phyloP scores from a whole-genome alignment of 441 rosid species.

The Arabidopsis hybrid region DNA sequence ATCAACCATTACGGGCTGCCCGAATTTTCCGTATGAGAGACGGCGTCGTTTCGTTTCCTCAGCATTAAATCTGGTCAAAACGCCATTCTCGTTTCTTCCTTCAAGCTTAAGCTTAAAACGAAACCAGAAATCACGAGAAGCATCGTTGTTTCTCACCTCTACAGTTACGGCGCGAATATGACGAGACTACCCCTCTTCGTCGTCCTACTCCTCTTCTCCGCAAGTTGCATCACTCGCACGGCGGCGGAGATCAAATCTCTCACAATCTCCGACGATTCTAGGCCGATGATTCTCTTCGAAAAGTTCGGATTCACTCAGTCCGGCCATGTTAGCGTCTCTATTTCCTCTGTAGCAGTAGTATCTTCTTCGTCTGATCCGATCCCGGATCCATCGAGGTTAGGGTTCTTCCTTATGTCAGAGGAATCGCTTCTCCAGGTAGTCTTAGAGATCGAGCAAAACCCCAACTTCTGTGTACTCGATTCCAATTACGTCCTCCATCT shows the following conservation, averaged over 20 bases:
- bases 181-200: constrained; percentile 34
- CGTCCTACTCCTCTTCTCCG: constrained; percentile 45
- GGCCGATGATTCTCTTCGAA: constrained; percentile 94
- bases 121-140: constrained; percentile 24
- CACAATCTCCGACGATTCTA: constrained; percentile 67
- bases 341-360: constrained; percentile 70
- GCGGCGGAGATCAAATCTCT: constrained; percentile 85
- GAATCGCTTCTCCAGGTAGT: constrained; percentile 86
- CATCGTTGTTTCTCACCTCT: constrained; percentile 18
- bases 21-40: too few species aligned
- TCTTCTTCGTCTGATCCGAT: constrained; percentile 48
- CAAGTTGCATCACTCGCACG: constrained; percentile 26
- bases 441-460: constrained; percentile 80
- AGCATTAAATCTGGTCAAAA: constrained; percentile 19
- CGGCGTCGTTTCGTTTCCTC: neutral
- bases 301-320: constrained; percentile 91
- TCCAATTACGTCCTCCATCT: constrained; percentile 63
- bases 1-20: neutral
- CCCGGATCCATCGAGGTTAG: constrained; percentile 72
- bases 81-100: constrained; percentile 20
- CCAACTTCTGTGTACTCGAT: constrained; percentile 83
- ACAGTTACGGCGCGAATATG: constrained; percentile 29
- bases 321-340: constrained; percentile 71
- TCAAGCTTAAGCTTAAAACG: neutral
- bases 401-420: constrained; percentile 93